Conservation (phyloP, 2,329 filamentous ascomycete genomes). For the Sporothrix protearum region DNA sequence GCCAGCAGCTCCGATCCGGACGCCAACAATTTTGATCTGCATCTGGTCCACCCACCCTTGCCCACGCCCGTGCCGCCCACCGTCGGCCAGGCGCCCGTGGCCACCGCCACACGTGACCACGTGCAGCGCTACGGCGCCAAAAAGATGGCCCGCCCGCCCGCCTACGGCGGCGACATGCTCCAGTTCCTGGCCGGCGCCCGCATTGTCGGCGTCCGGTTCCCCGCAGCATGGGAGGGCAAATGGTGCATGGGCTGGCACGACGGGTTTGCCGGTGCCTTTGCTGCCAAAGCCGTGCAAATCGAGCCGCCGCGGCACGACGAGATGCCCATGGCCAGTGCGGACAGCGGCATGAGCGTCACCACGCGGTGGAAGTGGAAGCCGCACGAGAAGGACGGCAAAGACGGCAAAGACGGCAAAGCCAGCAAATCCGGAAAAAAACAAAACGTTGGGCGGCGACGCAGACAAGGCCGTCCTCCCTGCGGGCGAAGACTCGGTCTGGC, state of each 20-base stretch:
- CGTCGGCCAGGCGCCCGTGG: conserved; percentile 36
- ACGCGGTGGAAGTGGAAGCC: conserved; percentile 53
- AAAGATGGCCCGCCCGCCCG: conserved; percentile 36
- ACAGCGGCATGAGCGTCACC: conserved; percentile 47
- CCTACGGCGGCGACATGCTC: conserved; percentile 37
- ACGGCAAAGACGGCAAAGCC: background rate
- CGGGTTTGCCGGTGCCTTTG: conserved; percentile 48
- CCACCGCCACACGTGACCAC: conserved; percentile 37
- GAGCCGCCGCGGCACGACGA: conserved; percentile 47
- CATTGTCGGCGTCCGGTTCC: conserved; percentile 51
- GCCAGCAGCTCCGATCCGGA: conserved; percentile 24
- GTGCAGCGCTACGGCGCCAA: conserved; percentile 37
- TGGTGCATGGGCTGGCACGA: conserved; percentile 59
- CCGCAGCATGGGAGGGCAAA: conserved; percentile 50
- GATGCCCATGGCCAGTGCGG: conserved; percentile 45
- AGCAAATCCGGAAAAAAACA: background rate
- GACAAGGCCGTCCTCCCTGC: conserved; percentile 32
- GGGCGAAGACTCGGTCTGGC: conserved; percentile 45
- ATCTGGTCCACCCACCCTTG: conserved; percentile 36
- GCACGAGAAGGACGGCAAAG: conserved; percentile 2
- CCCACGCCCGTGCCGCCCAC: conserved; percentile 34
- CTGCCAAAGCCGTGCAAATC: conserved; percentile 47
- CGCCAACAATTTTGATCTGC: conserved; percentile 39
- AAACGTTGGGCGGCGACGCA: conserved; percentile 30
- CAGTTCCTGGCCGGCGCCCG: conserved; percentile 46